A percentile compares a stretch with the other conserved stretches of the same genome.
phyloP scores from a whole-genome alignment of 768 basidiomycete genomes.

The Kwoniella shandongensis region DNA sequence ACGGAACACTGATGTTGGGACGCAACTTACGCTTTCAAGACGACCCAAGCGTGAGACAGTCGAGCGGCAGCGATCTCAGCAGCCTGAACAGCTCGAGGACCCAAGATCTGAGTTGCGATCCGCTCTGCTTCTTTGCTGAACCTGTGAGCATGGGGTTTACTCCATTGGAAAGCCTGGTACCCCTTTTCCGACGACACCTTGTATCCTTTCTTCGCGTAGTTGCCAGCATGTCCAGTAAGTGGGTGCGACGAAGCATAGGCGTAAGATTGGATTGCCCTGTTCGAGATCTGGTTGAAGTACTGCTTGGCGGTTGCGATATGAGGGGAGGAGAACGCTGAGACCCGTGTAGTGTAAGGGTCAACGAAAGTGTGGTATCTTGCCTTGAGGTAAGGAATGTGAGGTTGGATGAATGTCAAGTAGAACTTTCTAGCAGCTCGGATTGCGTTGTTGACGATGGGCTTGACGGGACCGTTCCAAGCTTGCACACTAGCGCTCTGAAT shows the following conservation, averaged over 20 bases:
- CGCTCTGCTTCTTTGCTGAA: constrained; percentile 22
- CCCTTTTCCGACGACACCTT: constrained; percentile 18
- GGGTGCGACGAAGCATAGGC: constrained; percentile 33
- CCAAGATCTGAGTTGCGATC: constrained; percentile 31
- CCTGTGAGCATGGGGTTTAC: constrained; percentile 32
- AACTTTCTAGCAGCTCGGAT: constrained; percentile 28
- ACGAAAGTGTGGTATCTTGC: constrained; percentile 25
- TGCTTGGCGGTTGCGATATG: constrained; percentile 27
- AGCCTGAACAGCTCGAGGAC: constrained; percentile 28
- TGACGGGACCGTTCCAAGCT: constrained; percentile 28
- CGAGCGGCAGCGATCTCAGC: constrained; percentile 20
- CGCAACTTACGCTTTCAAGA: too few species aligned
- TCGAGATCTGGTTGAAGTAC: constrained; percentile 16
- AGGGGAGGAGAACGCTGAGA: constrained; percentile 25
- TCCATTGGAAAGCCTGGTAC: constrained; percentile 29
- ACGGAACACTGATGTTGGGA: neutral
- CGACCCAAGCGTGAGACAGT: constrained; percentile 22
- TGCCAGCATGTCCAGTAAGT: constrained; percentile 26
- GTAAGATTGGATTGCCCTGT: constrained; percentile 22
- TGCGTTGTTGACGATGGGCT: constrained; percentile 25
- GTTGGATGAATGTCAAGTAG: constrained; percentile 42
- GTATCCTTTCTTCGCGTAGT: constrained; percentile 27
- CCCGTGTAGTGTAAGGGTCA: constrained; percentile 33
- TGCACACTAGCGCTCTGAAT: neutral
- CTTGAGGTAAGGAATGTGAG: constrained; percentile 35